Percentiles rank a stretch among this genome's conserved stretches.
Conservation (phyloP, 306 rosid species). For the Mimosa pudica region DNA sequence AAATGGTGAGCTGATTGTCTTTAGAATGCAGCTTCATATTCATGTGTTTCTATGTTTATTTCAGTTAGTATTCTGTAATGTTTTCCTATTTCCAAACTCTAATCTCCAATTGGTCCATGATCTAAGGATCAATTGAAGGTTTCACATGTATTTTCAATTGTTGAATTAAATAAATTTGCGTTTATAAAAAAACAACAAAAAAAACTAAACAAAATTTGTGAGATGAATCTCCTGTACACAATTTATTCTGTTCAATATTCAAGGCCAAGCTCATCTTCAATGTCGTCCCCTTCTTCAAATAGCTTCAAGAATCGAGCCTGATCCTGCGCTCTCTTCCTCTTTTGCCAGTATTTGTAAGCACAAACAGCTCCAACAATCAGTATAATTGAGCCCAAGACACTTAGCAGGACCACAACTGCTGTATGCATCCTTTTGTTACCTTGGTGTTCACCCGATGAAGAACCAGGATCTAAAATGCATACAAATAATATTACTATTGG, state of each 20-base stretch:
- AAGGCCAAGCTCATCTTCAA: conserved; percentile 87
- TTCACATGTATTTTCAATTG: no score
- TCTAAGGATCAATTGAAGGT: no score
- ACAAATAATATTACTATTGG: conserved; percentile 16
- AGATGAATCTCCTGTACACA: conserved; percentile 53
- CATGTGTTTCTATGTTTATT: no score
- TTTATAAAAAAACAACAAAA: no score
- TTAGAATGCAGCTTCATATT: no score
- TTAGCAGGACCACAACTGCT: conserved; percentile 50
- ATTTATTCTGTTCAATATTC: conserved; percentile 28
- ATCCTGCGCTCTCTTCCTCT: conserved; percentile 79
- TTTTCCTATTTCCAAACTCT: no score
- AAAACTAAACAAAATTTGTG: conserved; percentile 42
- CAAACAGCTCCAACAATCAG: conserved; percentile 40
- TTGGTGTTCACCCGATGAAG: conserved; percentile 35
- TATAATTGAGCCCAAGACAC: conserved; percentile 37
- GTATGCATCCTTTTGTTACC: conserved; percentile 46
- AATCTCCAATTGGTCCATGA: no score
- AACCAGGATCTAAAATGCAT: conserved; percentile 47
- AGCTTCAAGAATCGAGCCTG: conserved; percentile 91
- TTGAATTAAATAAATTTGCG: no score
- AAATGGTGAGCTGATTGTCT: no score
- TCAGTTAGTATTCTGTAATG: no score
- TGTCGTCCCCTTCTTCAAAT: conserved; percentile 87
- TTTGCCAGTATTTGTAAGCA: conserved; percentile 80